Base-by-base conservation (phyloP, 1,139 yeast species). In the Saccharomyces pastorianus region DNA sequence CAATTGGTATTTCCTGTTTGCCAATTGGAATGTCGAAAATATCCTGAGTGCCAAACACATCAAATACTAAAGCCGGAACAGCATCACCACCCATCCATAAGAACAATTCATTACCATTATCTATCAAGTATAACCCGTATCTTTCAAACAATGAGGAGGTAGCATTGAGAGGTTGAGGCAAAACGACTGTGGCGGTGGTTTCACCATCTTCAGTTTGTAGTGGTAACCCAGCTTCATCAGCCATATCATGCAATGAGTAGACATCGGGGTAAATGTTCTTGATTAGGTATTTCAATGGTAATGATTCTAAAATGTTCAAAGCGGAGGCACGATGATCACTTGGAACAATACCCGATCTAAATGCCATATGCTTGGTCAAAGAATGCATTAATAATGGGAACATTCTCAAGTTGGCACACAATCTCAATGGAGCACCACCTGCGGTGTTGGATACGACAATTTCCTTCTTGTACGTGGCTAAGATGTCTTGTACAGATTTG, bases 71-170 rank as follows among this genome's bases (percentile, higher is more conserved):
- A 59, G 86, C 95, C 25, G 96, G 95, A 57, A 91, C 96, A 20
- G 96, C 95, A 63, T 89, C 96, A 55, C 96, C 95, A 51, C 97
- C 93, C 58, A 93, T 83, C 91, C 96, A 93, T 62, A 93, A 74
- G 78, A 93, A 91, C 64, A 90, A 76, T 63, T 88, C 95, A 59
- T 84, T 82, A 11, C 93, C 85, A 64, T 89, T 93, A 70, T 90
- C 95, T 64, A 93, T 84, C 72, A 93, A 78, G 71, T 91, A 93
- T 64, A 93, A 78, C 11, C 99, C 99, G 65, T 85, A 90, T 62
- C 85, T 81, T 65, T 85, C 93, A 74, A 95, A 81, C 52, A 79
- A 74, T 50, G 83, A 81, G 53, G 85, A 83, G 29, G 91, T 77
- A 56, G 91, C 88, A 71, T 93, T 93, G 59, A 88, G 75, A 52